Evolutionary conservation across 129 eudicot genomes (phyloP).

Genomic region (sunflower (Helianthus annuus)): HanXRQr2.0-SUNRISE NC_035439.2:19156105-19156604

Average conservation of each 20-base stretch:
- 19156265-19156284: conserved; percentile 88
- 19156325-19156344: conserved; percentile 92
- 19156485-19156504: too few species aligned
- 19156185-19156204: neutral
- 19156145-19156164: conserved; percentile 42
- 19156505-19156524: too few species aligned
- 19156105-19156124: conserved; percentile 16
- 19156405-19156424: conserved; percentile 7
- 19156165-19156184: conserved; percentile 31
- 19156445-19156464: neutral
- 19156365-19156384: neutral
- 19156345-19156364: conserved; percentile 68
- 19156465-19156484: too few species aligned
- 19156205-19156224: conserved; percentile 52
- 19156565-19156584: too few species aligned
- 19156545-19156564: too few species aligned
- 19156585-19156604: too few species aligned
- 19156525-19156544: too few species aligned
- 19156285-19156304: conserved; percentile 83
- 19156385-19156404: neutral
- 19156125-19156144: conserved; percentile 16
- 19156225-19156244: conserved; percentile 91
- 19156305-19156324: conserved; percentile 78
- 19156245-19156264: conserved; percentile 93
- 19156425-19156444: conserved; percentile 6